Evolutionary conservation across 306 rosid species (phyloP).

Genomic region (Vigna reflexopilosa): DNA sequence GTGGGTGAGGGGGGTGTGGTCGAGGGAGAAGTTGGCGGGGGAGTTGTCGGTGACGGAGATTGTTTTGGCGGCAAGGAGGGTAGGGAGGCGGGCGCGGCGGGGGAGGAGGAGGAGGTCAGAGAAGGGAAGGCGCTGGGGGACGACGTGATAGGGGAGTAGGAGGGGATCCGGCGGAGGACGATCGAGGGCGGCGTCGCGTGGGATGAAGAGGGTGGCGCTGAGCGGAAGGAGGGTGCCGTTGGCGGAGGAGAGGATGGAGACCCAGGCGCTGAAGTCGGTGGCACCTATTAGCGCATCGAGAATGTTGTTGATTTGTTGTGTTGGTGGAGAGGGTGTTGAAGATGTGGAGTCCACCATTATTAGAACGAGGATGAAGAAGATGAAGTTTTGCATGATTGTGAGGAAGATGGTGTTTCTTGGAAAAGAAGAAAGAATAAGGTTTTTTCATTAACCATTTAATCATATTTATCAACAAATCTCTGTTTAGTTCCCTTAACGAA

Average conservation of each 20-base stretch:
- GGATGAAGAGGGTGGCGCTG: constrained; percentile 74
- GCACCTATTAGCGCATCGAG: constrained; percentile 73
- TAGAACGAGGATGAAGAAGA: background rate
- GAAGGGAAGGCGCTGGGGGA: constrained; percentile 78
- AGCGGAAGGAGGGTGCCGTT: constrained; percentile 44
- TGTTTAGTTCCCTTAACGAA: no score
- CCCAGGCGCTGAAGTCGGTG: constrained; percentile 65
- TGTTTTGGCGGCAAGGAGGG: constrained; percentile 66
- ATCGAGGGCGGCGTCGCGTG: constrained; percentile 41
- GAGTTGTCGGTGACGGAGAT: constrained; percentile 62
- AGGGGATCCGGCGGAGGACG: constrained; percentile 41
- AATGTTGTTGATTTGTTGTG: constrained; percentile 61
- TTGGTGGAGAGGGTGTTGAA: background rate
- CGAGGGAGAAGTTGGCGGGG: constrained; percentile 59
- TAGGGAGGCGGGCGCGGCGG: constrained; percentile 60
- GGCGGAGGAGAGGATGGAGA: constrained; percentile 45
- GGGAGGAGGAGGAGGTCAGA: constrained; percentile 69
- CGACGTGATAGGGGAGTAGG: constrained; percentile 65
- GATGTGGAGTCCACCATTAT: background rate
- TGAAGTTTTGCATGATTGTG: background rate
- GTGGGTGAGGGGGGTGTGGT: constrained; percentile 50
- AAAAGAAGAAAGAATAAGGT: background rate
- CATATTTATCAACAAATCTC: no score
- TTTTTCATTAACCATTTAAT: no score
- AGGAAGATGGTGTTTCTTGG: background rate